Percentiles rank a stretch among this genome's conserved stretches.
Evolutionary conservation across 2,329 filamentous ascomycete genomes (phyloP).

Genomic region (Thielaviopsis musarum): DNA sequence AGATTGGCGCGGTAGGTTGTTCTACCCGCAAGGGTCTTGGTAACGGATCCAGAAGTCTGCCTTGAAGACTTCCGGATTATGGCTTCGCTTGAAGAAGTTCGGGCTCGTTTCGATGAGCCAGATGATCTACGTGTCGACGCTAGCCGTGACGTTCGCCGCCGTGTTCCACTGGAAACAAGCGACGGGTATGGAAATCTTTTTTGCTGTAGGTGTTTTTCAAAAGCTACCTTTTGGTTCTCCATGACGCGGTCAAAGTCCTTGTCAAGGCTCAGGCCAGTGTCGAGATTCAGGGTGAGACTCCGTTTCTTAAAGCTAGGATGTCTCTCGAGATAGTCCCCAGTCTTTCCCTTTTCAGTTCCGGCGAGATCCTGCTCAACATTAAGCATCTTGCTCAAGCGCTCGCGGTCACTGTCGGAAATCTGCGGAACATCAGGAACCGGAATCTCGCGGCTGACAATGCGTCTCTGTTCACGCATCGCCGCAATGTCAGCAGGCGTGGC

Average conservation of each 20-base stretch:
- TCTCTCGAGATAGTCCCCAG: conserved; percentile 34
- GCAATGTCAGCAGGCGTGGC: conserved; percentile 70
- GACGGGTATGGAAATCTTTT: background rate
- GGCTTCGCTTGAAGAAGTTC: conserved; percentile 1
- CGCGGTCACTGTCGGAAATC: conserved; percentile 25
- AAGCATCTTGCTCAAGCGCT: conserved; percentile 36
- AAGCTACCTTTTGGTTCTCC: conserved; percentile 86
- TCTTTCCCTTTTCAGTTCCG: conserved; percentile 16
- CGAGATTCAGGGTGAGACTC: conserved; percentile 67
- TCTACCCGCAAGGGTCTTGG: background rate
- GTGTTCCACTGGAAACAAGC: conserved; percentile 2
- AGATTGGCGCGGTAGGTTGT: conserved; percentile 6
- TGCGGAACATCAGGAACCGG: conserved; percentile 43
- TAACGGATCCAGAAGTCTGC: background rate
- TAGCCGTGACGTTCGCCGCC: background rate
- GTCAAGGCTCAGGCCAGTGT: conserved; percentile 72
- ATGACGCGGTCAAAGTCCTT: conserved; percentile 91
- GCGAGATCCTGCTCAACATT: conserved; percentile 26
- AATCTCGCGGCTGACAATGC: conserved; percentile 65
- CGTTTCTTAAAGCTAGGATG: conserved; percentile 64
- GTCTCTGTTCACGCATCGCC: conserved; percentile 71
- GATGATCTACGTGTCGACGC: conserved; percentile 1
- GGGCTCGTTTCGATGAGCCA: background rate
- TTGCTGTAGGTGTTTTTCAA: conserved; percentile 18
- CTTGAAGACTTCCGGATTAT: conserved; percentile 2